Evolutionary conservation across 768 basidiomycete genomes (phyloP).

Genomic region (Suillus discolor): DNA sequence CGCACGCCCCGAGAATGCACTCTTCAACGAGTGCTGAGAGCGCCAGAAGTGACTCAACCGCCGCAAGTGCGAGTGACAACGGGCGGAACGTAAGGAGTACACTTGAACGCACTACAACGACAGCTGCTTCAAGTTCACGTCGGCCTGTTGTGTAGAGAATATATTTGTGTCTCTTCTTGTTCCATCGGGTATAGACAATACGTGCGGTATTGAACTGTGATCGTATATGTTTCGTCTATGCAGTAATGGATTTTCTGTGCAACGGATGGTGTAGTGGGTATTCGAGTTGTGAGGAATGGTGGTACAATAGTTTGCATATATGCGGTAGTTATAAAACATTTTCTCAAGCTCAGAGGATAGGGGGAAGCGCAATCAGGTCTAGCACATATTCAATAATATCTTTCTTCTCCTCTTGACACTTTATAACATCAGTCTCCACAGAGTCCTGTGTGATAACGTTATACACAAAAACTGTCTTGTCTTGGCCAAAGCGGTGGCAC

Average conservation of each 20-base stretch:
- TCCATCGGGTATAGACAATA: not conserved
- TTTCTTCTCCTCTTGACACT: not conserved
- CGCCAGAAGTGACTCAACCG: not conserved
- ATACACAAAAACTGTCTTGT: conserved; percentile 1
- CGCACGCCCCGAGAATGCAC: not conserved
- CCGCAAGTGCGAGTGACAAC: not conserved
- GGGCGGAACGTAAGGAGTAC: conserved; percentile 1
- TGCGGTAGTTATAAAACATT: not conserved
- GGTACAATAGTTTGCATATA: not conserved
- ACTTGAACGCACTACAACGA: conserved; percentile 8
- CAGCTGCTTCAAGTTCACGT: not conserved
- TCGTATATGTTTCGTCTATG: not conserved
- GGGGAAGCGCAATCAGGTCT: not conserved
- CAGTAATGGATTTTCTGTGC: not conserved
- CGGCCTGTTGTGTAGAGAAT: conserved; percentile 13
- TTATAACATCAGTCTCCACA: not conserved
- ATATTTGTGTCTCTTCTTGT: not conserved
- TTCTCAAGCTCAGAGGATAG: not conserved
- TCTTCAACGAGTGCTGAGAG: conserved; percentile 1
- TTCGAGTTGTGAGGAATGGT: not conserved
- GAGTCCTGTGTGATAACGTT: not conserved
- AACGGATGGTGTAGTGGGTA: not conserved
- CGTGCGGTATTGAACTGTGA: not conserved
- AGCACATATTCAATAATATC: not conserved
- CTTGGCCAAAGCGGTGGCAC: not conserved